Base-by-base conservation (phyloP, 2,329 filamentous ascomycete species). In the Fusarium verticillioides region DNA sequence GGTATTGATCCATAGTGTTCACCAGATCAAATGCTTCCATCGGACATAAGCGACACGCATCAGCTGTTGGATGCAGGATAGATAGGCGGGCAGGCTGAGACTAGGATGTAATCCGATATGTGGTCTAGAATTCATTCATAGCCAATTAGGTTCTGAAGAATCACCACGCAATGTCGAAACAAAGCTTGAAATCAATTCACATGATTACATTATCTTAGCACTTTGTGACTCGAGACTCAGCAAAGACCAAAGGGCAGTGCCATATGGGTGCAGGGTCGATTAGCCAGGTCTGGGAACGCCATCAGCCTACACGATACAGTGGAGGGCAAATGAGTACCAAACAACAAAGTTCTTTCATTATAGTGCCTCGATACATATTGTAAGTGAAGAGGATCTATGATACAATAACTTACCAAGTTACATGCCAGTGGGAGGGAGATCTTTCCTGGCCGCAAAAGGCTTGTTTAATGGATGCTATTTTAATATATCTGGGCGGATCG, bases 141-240 rank as follows among this genome's bases (percentile, higher is more conserved):
- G 37, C 66, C 66, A 69, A 50, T 70, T 46, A 57, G 30, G 18
- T 44, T 47, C 28, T 18, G 32, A 53, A 8, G 47, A 53, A 37
- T 28, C 66, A 47, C 39, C 66, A 69, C 59, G 66, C 47, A 59
- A 46, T 23, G 19, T 19, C 56, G 32, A 30, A 44, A 46, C 18
- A 40, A 46, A 52, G 37, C 23, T 28, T 28, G 26, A 32, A 19
- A n/a, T 39, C 34, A 44, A 34, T 53, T 37, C 66, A 69, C 66
- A 70, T 65, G 60, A 70, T 65, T 42, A 46, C 30, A 49, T 30
- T 30, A n/a, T 16, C 28, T 47, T 10, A 30, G 26, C 19, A 18
- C 47, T 30, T 19, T 19, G n/a, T 28, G 36, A 40, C 49, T 21
- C 23, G n/a, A 26, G 36, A 32, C n/a, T 28, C 39, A 28, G 36